A percentile compares a stretch with the other conserved stretches of the same genome.
These are phyloP conservation scores for Fusarium beomiforme DNA, from an alignment of 2,329 filamentous ascomycete genomes.

Conservation along the genomic window DNA sequence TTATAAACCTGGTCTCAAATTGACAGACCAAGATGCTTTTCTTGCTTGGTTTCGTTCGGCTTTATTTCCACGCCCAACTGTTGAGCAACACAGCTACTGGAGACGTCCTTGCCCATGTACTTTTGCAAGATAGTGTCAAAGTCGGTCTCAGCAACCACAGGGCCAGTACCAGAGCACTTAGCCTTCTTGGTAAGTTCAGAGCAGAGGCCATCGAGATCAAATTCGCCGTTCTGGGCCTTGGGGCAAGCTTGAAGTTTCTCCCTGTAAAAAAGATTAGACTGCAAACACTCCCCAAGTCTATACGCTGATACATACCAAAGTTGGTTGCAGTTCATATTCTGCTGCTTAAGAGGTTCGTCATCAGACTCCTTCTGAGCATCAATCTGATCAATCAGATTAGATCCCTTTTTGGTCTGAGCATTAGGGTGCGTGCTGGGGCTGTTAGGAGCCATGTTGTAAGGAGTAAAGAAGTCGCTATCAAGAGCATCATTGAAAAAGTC, in stretches of 20 bases:
- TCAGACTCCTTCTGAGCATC: constrained; percentile 78
- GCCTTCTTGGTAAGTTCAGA: constrained; percentile 94
- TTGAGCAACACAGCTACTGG: constrained; percentile 48
- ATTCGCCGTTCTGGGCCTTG: constrained; percentile 88
- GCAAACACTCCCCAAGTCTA: background rate
- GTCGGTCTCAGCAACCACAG: constrained; percentile 88
- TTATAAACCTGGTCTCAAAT: constrained; percentile 18
- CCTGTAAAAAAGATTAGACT: constrained; percentile 67
- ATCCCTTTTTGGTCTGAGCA: constrained; percentile 58
- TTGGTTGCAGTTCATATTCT: constrained; percentile 85
- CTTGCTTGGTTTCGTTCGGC: constrained; percentile 35
- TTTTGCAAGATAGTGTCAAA: constrained; percentile 82
- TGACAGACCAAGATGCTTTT: constrained; percentile 30
- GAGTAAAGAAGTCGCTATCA: constrained; percentile 81
- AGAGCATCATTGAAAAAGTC: constrained; percentile 82
- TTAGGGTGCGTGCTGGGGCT: constrained; percentile 50
- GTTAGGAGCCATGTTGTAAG: constrained; percentile 74
- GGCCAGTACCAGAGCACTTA: constrained; percentile 90
- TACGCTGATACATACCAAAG: constrained; percentile 77
- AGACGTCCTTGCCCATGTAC: constrained; percentile 62
- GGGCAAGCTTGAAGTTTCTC: constrained; percentile 88
- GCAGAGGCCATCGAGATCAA: constrained; percentile 93
- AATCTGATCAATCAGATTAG: constrained; percentile 78
- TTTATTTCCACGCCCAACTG: constrained; percentile 69
- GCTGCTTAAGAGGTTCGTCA: constrained; percentile 66